Percentiles rank a stretch among this genome's conserved stretches.
Evolutionary conservation across 2,329 filamentous ascomycete genomes (phyloP).

Genomic region (Epichloe sibirici): DNA sequence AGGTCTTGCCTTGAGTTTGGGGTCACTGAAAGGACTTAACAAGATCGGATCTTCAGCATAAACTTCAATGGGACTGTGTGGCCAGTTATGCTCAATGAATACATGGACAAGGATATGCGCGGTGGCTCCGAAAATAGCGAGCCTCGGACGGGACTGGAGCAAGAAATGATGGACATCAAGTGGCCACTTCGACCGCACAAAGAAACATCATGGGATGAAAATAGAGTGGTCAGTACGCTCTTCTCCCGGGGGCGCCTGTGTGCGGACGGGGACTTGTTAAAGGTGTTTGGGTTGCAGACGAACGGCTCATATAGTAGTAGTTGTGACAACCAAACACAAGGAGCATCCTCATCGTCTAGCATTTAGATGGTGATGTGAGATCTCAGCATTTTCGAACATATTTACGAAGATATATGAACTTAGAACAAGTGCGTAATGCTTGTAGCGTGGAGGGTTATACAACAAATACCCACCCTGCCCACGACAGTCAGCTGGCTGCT

Average conservation of each 20-base stretch:
- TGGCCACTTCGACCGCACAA: neutral
- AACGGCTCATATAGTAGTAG: neutral
- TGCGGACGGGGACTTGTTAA: neutral
- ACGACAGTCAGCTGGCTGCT: too few species aligned
- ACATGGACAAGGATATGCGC: neutral
- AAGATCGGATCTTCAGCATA: conserved; percentile 46
- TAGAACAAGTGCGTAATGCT: too few species aligned
- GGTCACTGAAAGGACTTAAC: conserved; percentile 88
- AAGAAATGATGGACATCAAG: neutral
- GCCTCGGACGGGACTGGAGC: neutral
- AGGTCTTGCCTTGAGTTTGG: conserved; percentile 83
- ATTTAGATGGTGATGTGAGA: neutral
- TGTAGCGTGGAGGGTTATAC: too few species aligned
- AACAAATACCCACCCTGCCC: too few species aligned
- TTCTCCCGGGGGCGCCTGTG: neutral
- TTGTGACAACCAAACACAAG: neutral
- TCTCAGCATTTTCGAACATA: too few species aligned
- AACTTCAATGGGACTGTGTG: neutral
- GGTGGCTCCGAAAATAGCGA: neutral
- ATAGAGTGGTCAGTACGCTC: neutral
- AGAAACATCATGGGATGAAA: neutral
- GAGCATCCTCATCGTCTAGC: neutral
- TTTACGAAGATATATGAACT: too few species aligned
- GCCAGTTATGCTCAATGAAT: neutral
- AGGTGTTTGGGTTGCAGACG: neutral